These are phyloP conservation scores for Penicillium crustosum DNA, from an alignment of 2,329 filamentous ascomycete genomes.

Conservation along the genomic window DNA sequence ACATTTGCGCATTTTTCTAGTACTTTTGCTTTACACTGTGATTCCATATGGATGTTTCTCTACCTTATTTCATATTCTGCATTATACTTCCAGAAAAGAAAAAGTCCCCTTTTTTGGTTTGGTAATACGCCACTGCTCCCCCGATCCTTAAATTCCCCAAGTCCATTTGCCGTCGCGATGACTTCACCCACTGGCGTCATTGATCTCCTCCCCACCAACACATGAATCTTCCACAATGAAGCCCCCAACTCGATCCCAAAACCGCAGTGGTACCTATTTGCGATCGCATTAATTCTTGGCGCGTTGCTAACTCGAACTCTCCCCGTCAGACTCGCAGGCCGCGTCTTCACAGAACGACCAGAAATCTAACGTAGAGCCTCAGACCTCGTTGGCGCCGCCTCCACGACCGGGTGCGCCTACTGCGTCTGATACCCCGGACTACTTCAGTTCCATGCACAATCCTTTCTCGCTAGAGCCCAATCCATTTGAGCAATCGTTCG, in stretches of 20 bases:
- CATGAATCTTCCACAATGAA: slow-evolving; percentile 18
- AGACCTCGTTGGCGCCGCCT: slow-evolving; percentile 68
- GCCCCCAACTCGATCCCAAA: slow-evolving; percentile 18
- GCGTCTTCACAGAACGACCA: slow-evolving; percentile 36
- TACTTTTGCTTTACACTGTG: slow-evolving; percentile 13
- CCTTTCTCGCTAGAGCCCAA: slow-evolving; percentile 73
- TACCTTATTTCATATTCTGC: slow-evolving; percentile 10
- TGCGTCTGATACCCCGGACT: slow-evolving; percentile 62
- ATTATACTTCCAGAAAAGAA: slow-evolving; percentile 15
- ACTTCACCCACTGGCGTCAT: slow-evolving; percentile 41
- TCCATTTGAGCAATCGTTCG: slow-evolving; percentile 95
- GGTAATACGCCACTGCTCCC: slow-evolving; percentile 35
- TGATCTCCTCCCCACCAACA: slow-evolving; percentile 27
- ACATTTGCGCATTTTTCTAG: slow-evolving; percentile 12
- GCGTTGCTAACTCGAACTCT: slow-evolving; percentile 24
- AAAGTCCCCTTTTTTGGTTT: slow-evolving; percentile 27
- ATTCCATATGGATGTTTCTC: slow-evolving; percentile 1
- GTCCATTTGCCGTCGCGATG: slow-evolving; percentile 35
- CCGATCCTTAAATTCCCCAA: slow-evolving; percentile 27
- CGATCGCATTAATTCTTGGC: slow-evolving; percentile 16
- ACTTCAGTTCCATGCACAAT: slow-evolving; percentile 63
- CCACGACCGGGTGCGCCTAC: slow-evolving; percentile 58
- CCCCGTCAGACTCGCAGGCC: slow-evolving; percentile 31
- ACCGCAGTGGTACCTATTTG: slow-evolving; percentile 24
- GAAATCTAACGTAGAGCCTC: slow-evolving; percentile 54